Percentiles rank a stretch among this genome's conserved stretches.
phyloP scores from a whole-genome alignment of 1,284 basidiomycete genomes.

The Hymenochaete sp. region DNA sequence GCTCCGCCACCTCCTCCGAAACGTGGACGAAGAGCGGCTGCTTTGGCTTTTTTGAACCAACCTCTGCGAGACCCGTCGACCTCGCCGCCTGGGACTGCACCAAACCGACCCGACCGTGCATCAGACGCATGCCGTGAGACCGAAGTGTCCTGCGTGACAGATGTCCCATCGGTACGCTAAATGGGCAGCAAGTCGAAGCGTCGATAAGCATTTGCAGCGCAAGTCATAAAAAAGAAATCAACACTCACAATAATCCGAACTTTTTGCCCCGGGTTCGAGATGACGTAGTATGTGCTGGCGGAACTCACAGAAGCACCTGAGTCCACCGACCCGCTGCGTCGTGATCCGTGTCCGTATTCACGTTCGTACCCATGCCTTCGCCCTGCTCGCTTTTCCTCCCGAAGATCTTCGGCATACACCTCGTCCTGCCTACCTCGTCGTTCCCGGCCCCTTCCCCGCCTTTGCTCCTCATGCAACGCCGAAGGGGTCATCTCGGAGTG shows the following conservation, averaged over 20 bases:
- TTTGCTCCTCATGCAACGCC: too few species aligned
- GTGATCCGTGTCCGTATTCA: slow-evolving; percentile 26
- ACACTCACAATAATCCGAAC: slow-evolving; percentile 56
- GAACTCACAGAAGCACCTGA: slow-evolving; percentile 40
- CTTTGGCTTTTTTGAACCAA: slow-evolving; percentile 4
- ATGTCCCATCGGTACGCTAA: slow-evolving; percentile 4
- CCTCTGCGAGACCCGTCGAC: neutral
- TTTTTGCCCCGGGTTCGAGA: slow-evolving; percentile 57
- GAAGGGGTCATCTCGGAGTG: too few species aligned
- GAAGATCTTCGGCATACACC: neutral
- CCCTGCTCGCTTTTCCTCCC: too few species aligned
- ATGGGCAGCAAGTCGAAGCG: neutral
- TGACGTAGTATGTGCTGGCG: slow-evolving; percentile 63
- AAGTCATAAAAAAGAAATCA: slow-evolving; percentile 21
- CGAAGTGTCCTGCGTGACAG: neutral
- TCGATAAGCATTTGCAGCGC: slow-evolving; percentile 3
- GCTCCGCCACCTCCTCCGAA: neutral
- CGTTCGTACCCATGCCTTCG: slow-evolving; percentile 21
- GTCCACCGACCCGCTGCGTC: slow-evolving; percentile 25
- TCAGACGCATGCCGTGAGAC: slow-evolving; percentile 1
- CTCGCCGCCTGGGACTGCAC: neutral
- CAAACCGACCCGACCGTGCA: neutral
- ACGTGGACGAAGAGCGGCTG: neutral
- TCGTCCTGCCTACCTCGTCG: neutral
- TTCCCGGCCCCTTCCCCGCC: slow-evolving; percentile 4